Percentiles rank a stretch among this genome's conserved stretches.
Conservation (phyloP, 345 rosid genomes). For the Litchi chinensis region DNA sequence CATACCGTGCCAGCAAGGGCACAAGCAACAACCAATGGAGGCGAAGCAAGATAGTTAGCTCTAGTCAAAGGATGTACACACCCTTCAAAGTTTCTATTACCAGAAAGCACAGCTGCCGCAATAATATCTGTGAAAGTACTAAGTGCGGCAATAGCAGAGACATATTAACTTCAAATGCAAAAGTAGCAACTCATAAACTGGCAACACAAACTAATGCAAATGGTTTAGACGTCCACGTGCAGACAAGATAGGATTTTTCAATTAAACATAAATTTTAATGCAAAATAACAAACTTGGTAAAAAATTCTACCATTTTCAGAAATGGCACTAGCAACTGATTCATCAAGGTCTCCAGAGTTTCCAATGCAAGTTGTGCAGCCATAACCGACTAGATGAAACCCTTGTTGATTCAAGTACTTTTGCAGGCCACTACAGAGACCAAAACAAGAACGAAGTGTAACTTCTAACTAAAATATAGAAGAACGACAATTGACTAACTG, state of each 20-base stretch:
- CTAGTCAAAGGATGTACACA: constrained; percentile 81
- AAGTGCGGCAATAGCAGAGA: constrained; percentile 10
- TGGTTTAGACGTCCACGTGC: not conserved
- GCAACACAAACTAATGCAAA: not conserved
- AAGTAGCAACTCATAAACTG: not conserved
- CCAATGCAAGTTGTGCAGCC: constrained; percentile 91
- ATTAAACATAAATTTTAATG: not conserved
- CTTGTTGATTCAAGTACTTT: constrained; percentile 58
- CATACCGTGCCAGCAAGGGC: constrained; percentile 85
- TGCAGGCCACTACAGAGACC: constrained; percentile 62
- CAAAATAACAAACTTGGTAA: not conserved
- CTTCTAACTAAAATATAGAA: not conserved
- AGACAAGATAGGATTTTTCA: not conserved
- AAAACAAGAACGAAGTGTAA: not conserved
- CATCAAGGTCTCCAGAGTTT: constrained; percentile 71
- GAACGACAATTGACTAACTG: not conserved
- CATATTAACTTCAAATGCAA: constrained; percentile 7
- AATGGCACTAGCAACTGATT: constrained; percentile 63
- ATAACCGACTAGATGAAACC: constrained; percentile 75
- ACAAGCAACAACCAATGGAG: constrained; percentile 89
- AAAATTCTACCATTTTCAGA: constrained; percentile 57
- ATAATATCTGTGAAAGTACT: constrained; percentile 56
- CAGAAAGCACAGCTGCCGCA: constrained; percentile 88
- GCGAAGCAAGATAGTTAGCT: constrained; percentile 92
- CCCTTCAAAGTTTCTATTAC: constrained; percentile 86